phyloP scores from a whole-genome alignment of 192 early-diverging fungal genomes.

The Chytriomyces sp. region DNA sequence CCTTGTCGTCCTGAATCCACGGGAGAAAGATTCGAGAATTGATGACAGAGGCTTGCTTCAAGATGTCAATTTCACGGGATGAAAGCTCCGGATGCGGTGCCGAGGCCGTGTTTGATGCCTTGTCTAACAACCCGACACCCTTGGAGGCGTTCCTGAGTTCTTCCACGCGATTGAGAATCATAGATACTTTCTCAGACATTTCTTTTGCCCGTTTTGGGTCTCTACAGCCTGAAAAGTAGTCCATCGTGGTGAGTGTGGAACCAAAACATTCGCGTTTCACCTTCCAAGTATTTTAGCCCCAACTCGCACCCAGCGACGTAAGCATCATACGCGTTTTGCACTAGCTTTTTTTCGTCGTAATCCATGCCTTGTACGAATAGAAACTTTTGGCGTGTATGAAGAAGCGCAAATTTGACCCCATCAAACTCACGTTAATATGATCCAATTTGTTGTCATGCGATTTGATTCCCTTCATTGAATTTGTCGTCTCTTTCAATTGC shows the following conservation, averaged over 20 bases:
- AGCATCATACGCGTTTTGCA: neutral
- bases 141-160: too few relatives aligned
- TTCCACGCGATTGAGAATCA: slow-evolving; percentile 8
- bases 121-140: too few relatives aligned
- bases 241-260: too few relatives aligned
- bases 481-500: neutral
- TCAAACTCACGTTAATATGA: slow-evolving; percentile 19
- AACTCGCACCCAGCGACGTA: slow-evolving; percentile 25
- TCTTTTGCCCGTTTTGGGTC: neutral
- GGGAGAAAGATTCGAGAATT: slow-evolving; percentile 75
- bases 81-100: slow-evolving; percentile 7
- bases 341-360: slow-evolving; percentile 6
- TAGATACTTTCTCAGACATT: slow-evolving; percentile 21
- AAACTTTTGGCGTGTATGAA: slow-evolving; percentile 12
- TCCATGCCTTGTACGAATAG: slow-evolving; percentile 19
- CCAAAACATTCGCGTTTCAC: neutral
- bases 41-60: slow-evolving; percentile 69
- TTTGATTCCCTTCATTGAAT: neutral
- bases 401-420: neutral
- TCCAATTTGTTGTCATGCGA: slow-evolving; percentile 1
- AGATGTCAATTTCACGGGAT: slow-evolving; percentile 57
- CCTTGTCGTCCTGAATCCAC: slow-evolving; percentile 68
- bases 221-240: neutral
- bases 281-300: slow-evolving; percentile 8
- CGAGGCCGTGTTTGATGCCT: neutral